Percentiles rank a stretch among this genome's conserved stretches.
Evolutionary conservation across 148 eudicot species (phyloP).

Genomic region (Amaranthus hypochondriacus): DNA sequence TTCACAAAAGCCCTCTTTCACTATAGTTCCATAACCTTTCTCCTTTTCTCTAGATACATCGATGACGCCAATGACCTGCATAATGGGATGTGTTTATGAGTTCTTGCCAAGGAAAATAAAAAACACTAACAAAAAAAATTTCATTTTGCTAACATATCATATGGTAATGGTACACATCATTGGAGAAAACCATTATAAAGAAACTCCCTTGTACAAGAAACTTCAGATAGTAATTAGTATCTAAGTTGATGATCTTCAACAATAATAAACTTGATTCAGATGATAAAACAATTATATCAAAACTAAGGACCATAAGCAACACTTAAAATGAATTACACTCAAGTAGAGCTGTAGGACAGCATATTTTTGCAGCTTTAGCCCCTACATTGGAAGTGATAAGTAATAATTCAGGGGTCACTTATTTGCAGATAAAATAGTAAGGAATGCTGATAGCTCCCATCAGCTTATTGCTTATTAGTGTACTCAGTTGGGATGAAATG

Average conservation of each 20-base stretch:
- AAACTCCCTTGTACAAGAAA: background rate
- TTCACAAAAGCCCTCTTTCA: conserved; percentile 90
- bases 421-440: background rate
- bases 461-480: background rate
- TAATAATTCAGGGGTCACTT: background rate
- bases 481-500: too few relatives aligned
- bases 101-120: background rate
- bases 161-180: background rate
- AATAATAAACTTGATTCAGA: background rate
- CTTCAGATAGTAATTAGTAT: background rate
- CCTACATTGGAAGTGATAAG: background rate
- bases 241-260: background rate
- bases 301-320: background rate
- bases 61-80: conserved; percentile 81
- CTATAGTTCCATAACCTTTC: conserved; percentile 75
- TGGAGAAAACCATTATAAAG: background rate
- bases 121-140: background rate
- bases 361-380: conserved; percentile 1
- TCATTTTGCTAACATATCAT: background rate
- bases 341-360: background rate
- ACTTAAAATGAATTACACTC: background rate
- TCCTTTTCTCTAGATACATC: conserved; percentile 84
- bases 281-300: background rate
- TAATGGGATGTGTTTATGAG: conserved; percentile 4
- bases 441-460: background rate